Evolutionary conservation across 805 yeast species (phyloP).

Genomic region (Blastobotrys chiropterorum): DNA sequence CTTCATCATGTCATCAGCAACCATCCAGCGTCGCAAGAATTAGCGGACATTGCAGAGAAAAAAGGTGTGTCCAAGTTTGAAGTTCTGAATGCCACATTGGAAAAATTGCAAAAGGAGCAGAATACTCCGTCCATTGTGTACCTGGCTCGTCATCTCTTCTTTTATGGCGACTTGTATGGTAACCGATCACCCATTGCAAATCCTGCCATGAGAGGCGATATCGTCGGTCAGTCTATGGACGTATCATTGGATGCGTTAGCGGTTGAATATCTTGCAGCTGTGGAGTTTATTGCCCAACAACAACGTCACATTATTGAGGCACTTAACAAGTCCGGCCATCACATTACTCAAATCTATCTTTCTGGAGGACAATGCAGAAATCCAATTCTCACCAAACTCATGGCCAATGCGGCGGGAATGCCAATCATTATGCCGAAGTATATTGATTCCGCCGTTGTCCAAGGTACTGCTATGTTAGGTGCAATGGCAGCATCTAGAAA

Average conservation of each 20-base stretch:
- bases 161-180: slow-evolving; percentile 95
- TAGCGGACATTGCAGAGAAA: slow-evolving; percentile 60
- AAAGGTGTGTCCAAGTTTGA: slow-evolving; percentile 68
- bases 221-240: slow-evolving; percentile 92
- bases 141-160: slow-evolving; percentile 77
- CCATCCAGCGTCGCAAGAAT: slow-evolving; percentile 81
- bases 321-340: slow-evolving; percentile 76
- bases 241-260: slow-evolving; percentile 79
- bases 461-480: slow-evolving; percentile 91
- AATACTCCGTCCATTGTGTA: slow-evolving; percentile 68
- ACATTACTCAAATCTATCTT: slow-evolving; percentile 70
- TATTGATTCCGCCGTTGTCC: slow-evolving; percentile 94
- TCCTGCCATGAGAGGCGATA: slow-evolving; percentile 84
- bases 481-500: slow-evolving; percentile 80
- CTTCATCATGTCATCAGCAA: slow-evolving; percentile 80
- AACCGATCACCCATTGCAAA: slow-evolving; percentile 98
- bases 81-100: slow-evolving; percentile 69
- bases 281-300: slow-evolving; percentile 96
- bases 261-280: slow-evolving; percentile 80
- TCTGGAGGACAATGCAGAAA: slow-evolving; percentile 97
- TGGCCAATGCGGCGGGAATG: slow-evolving; percentile 88
- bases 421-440: slow-evolving; percentile 91
- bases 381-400: slow-evolving; percentile 75
- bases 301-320: slow-evolving; percentile 90
- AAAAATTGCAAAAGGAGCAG: slow-evolving; percentile 50